Base-by-base conservation (phyloP, 2,329 filamentous ascomycete species). In the Botrytis squamosa region DNA sequence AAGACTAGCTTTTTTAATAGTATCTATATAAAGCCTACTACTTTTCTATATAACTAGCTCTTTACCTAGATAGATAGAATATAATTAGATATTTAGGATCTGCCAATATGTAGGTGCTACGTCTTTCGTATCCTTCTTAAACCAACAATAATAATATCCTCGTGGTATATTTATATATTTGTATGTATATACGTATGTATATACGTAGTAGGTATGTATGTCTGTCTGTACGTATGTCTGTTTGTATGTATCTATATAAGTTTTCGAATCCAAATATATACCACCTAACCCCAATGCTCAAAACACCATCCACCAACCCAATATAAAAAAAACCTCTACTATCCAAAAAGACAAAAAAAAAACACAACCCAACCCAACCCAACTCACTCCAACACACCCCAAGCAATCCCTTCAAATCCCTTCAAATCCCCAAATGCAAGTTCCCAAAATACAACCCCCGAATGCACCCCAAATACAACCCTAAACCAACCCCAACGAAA, bases 401-500 rank as follows among this genome's bases (percentile, higher is more conserved):
- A 55, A n/a, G 3, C 25, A 10, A n/a, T 55, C 4, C 49, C 25
- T n/a, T 4, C 4, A 55, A 55, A n/a, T 14, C 4, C 4, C 25
- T n/a, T 4, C 4, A 55, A 55, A n/a, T 14, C 4, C 4, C 25
- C 12, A n/a, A 3, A n/a, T 55, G 5, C 25, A 55, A 55, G 12
- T 7, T n/a, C 0, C 12, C 49, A 5, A 16, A 55, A 55, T 0
- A 2, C 0, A 55, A 55, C n/a, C 10, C 25, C 49, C 4, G 5
- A n/a, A 14, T 33, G 33, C 20, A 62, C 18, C 29, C 36, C 2
- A 29, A 63, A 25, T 9, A 40, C 12, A 42, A 44, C 40, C 25
- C 38, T 38, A 42, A 55, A 68, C 65, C 25, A 68, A 42, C 0
- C 65, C 46, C 46, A 55, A 42, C 2, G 65, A 68, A 42, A 40